Conservation (phyloP, 345 rosid species). For the Sonneratia caseolaris region DNA sequence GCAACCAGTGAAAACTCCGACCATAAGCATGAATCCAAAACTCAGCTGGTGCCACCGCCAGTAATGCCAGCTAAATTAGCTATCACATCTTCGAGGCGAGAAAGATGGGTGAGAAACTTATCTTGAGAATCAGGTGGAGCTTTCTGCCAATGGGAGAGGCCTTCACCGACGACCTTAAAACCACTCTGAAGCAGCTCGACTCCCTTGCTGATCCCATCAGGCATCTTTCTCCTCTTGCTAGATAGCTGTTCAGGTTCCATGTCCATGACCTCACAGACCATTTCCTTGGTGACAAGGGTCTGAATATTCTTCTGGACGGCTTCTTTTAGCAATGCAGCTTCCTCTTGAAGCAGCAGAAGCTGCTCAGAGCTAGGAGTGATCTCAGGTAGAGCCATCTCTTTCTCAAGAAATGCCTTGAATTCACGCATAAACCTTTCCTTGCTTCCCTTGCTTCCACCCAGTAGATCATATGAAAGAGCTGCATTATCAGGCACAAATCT, state of each 20-base stretch:
- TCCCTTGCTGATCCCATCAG: conserved; percentile 64
- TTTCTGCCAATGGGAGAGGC: conserved; percentile 54
- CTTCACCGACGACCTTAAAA: conserved; percentile 48
- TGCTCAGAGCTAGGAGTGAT: conserved; percentile 29
- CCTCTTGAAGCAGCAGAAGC: conserved; percentile 37
- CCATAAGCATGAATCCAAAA: neutral
- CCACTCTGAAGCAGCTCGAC: conserved; percentile 67
- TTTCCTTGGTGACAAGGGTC: conserved; percentile 10
- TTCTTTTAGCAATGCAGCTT: conserved; percentile 49
- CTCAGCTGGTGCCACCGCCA: conserved; percentile 10
- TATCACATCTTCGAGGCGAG: conserved; percentile 57
- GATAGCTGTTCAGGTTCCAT: conserved; percentile 23
- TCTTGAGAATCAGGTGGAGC: conserved; percentile 26
- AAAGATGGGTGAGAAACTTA: conserved; percentile 49
- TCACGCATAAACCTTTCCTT: conserved; percentile 69
- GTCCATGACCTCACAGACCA: conserved; percentile 20
- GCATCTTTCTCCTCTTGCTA: conserved; percentile 76
- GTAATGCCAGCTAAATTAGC: conserved; percentile 41
- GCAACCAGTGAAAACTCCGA: neutral
- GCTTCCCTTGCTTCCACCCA: conserved; percentile 42
- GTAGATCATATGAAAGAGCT: conserved; percentile 62
- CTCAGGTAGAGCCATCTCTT: conserved; percentile 49
- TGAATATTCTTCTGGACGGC: conserved; percentile 18
- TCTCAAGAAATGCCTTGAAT: conserved; percentile 72
- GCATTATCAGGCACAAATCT: conserved; percentile 77